These are phyloP conservation scores for Pseudogymnoascus sp. DNA, from an alignment of 2,329 filamentous ascomycete species.

Conservation along the genomic window DNA sequence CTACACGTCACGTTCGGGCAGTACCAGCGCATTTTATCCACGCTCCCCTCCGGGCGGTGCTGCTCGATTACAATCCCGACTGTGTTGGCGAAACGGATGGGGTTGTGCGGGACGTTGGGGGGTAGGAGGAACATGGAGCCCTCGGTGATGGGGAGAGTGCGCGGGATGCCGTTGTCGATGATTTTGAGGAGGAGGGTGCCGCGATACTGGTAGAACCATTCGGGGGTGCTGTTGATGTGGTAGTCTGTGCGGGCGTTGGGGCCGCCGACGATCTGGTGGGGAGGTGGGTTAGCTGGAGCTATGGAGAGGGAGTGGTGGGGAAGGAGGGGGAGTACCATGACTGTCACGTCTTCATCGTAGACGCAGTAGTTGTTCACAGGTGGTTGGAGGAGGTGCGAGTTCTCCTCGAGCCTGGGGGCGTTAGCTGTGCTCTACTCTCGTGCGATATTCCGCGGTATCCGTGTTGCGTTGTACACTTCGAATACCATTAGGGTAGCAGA, in stretches of 20 bases:
- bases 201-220: constrained; percentile 97
- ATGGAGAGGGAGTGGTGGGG: constrained; percentile 5
- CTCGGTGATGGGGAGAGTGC: constrained; percentile 82
- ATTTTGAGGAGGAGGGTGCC: constrained; percentile 92
- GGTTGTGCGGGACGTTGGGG: constrained; percentile 92
- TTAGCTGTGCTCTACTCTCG: not conserved
- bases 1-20: constrained; percentile 55
- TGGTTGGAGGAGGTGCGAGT: constrained; percentile 84
- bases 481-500: not conserved
- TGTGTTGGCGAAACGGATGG: constrained; percentile 84
- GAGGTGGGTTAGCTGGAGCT: constrained; percentile 6
- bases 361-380: constrained; percentile 98
- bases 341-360: constrained; percentile 74
- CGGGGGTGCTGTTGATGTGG: constrained; percentile 92
- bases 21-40: constrained; percentile 88
- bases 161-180: constrained; percentile 64
- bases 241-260: constrained; percentile 96
- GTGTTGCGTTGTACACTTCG: not conserved
- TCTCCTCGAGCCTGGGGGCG: constrained; percentile 68
- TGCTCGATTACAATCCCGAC: constrained; percentile 94
- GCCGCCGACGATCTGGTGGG: constrained; percentile 74
- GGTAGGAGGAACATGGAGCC: constrained; percentile 92
- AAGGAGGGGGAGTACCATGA: constrained; percentile 55
- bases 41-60: constrained; percentile 56
- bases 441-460: not conserved